Evolutionary conservation across 345 rosid genomes (phyloP).

Genomic region (Arabis alpina): DNA sequence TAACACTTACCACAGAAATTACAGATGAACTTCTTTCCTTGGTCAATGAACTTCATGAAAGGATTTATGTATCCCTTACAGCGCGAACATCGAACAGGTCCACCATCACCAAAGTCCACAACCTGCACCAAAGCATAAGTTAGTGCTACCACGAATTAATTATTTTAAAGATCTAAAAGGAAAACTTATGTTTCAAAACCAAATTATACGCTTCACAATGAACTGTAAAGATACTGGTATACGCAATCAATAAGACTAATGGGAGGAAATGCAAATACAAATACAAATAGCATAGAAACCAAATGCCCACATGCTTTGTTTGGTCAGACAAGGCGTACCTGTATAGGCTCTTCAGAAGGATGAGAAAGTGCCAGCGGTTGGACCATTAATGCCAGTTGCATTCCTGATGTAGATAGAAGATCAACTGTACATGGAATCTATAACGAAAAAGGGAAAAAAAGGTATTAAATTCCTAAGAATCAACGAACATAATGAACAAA

Average conservation of each 20-base stretch:
- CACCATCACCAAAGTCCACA: constrained; percentile 92
- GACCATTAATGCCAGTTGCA: constrained; percentile 91
- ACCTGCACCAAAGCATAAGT: constrained; percentile 51
- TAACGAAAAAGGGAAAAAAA: constrained; percentile 29
- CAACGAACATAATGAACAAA: constrained; percentile 10
- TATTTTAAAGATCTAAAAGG: constrained; percentile 14
- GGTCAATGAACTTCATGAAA: constrained; percentile 89
- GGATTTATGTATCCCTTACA: constrained; percentile 97
- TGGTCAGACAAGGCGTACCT: constrained; percentile 52
- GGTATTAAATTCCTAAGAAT: constrained; percentile 1
- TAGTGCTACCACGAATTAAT: constrained; percentile 12
- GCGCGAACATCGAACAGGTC: constrained; percentile 91
- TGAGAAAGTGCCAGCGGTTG: constrained; percentile 97
- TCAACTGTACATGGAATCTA: constrained; percentile 97
- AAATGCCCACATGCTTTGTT: not conserved
- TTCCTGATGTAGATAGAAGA: constrained; percentile 89
- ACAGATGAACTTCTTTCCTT: constrained; percentile 85
- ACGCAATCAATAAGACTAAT: constrained; percentile 18
- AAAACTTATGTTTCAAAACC: constrained; percentile 9
- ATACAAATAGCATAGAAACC: constrained; percentile 6
- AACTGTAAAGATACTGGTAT: constrained; percentile 10
- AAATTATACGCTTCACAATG: constrained; percentile 21
- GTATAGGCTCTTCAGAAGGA: constrained; percentile 96
- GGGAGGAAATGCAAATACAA: constrained; percentile 1
- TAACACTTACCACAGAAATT: constrained; percentile 71